Evolutionary conservation across 352 stramenopile genomes (phyloP), one percentile per base, ranked within the genome.

Genomic region (Blastocystis sp.): DNA sequence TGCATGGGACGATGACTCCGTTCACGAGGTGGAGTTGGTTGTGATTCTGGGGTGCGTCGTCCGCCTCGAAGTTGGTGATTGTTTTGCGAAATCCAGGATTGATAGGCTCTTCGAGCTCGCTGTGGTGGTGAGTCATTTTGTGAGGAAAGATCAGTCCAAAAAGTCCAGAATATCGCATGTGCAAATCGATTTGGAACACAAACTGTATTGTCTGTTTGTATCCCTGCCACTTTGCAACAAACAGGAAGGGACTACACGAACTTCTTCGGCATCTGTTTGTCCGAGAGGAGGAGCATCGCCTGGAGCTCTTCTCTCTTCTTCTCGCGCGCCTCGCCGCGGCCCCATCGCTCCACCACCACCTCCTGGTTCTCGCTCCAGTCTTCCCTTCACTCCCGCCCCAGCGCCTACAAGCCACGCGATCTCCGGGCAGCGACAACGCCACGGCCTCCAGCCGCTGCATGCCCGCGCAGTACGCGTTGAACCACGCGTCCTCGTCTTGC

Each of bases 1-100:
- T 90, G 88, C 93, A 95, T 52, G 92, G 93, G 82, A 95, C 91
- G 57, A 94, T 94, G 9, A 95, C 93, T 10, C 93, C 93, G 57
- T 92, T 90, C 1, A 91, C 89, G 68, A 87, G 48, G 34, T 80
- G 87, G 7, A 91, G 54, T 38, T 91, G 89, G 71, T 91, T 90
- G 38, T 89, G 40, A 48, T 48, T 71, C 48, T 66, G 57, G 17
- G 59, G 74, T 19, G 10, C 62, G 34, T 84, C 74, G 14, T 71
- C 74, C 43, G n/a, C 43, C 54, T 84, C 74, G 64, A 84, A 84
- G 38, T 77, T 77, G 3, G 66, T 77, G 14, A 77, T 9, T 19
- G 66, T 77, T 42, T 60, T 77, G n/a, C 66, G 66, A 43, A 77
- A 77, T 4, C 9, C 10, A 3, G 66, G 34, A 3, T 42, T 61